Percentiles rank a stretch among this genome's conserved stretches.
These are phyloP conservation scores for Litchi chinensis DNA, from an alignment of 345 rosid genomes.

Conservation along the genomic window DNA sequence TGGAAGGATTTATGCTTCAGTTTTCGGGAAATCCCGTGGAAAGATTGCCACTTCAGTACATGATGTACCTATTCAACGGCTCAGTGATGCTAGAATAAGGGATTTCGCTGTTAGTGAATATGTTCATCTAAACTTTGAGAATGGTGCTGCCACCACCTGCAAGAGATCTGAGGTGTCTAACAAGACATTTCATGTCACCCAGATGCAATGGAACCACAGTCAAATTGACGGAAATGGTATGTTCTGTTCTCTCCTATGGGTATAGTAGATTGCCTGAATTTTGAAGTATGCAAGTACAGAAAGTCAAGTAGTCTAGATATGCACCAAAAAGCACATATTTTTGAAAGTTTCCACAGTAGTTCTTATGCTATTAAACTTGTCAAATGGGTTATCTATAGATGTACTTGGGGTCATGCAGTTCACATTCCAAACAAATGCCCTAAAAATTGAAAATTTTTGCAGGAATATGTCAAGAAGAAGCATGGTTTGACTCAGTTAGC, in stretches of 20 bases:
- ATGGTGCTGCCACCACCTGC: slow-evolving; percentile 52
- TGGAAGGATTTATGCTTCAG: slow-evolving; percentile 45
- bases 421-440: background rate
- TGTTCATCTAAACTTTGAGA: slow-evolving; percentile 60
- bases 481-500: slow-evolving; percentile 79
- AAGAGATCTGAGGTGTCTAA: slow-evolving; percentile 62
- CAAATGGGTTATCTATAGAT: background rate
- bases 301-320: background rate
- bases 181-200: slow-evolving; percentile 60
- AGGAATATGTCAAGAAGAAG: slow-evolving; percentile 77
- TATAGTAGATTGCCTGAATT: no score
- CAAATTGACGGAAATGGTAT: slow-evolving; percentile 66
- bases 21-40: slow-evolving; percentile 37
- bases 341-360: background rate
- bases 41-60: slow-evolving; percentile 47
- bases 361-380: background rate
- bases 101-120: slow-evolving; percentile 55
- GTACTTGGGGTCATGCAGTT: background rate
- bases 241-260: no score
- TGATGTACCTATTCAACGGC: slow-evolving; percentile 42
- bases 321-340: background rate
- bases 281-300: no score
- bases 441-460: slow-evolving; percentile 16
- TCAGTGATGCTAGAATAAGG: slow-evolving; percentile 48
- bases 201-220: slow-evolving; percentile 78